Conservation (phyloP, 2,329 filamentous ascomycete species). For the Escovopsis sp. region DNA sequence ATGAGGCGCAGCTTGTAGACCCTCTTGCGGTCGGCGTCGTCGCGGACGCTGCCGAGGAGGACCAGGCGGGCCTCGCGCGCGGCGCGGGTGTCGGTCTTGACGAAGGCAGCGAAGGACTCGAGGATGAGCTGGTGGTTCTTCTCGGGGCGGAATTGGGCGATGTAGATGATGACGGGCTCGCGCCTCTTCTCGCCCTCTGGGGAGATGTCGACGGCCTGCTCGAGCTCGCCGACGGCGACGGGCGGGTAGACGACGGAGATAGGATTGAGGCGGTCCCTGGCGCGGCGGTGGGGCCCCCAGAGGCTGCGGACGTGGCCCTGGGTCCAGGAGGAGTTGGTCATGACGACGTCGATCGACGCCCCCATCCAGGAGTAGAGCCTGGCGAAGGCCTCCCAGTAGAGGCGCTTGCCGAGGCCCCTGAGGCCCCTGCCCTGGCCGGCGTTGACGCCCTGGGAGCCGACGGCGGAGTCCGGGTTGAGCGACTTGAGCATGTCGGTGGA, state of each 20-base stretch:
- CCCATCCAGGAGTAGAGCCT: slow-evolving; percentile 70
- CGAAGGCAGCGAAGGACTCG: slow-evolving; percentile 66
- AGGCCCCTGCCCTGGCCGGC: slow-evolving; percentile 64
- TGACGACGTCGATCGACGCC: slow-evolving; percentile 75
- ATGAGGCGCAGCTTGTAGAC: slow-evolving; percentile 82
- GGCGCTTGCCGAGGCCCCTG: slow-evolving; percentile 56
- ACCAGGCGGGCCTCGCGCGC: slow-evolving; percentile 51
- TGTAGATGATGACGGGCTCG: slow-evolving; percentile 68
- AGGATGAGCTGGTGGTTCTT: slow-evolving; percentile 89
- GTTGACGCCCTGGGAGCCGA: slow-evolving; percentile 59
- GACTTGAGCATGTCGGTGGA: slow-evolving; percentile 93
- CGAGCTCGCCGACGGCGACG: slow-evolving; percentile 75
- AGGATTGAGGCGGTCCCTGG: slow-evolving; percentile 31
- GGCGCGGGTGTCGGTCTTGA: slow-evolving; percentile 38
- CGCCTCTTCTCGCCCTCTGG: slow-evolving; percentile 53
- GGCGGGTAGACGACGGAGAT: slow-evolving; percentile 80
- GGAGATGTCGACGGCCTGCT: slow-evolving; percentile 57
- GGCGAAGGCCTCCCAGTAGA: slow-evolving; percentile 82
- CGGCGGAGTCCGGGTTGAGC: slow-evolving; percentile 46
- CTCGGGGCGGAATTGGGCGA: slow-evolving; percentile 93
- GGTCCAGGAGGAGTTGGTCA: slow-evolving; percentile 97
- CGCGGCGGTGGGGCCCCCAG: slow-evolving; percentile 50
- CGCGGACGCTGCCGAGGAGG: slow-evolving; percentile 83
- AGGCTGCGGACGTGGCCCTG: slow-evolving; percentile 65
- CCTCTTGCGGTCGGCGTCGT: slow-evolving; percentile 61